phyloP scores from a whole-genome alignment of 2,329 filamentous ascomycete genomes.

The Bisporella sp. region DNA sequence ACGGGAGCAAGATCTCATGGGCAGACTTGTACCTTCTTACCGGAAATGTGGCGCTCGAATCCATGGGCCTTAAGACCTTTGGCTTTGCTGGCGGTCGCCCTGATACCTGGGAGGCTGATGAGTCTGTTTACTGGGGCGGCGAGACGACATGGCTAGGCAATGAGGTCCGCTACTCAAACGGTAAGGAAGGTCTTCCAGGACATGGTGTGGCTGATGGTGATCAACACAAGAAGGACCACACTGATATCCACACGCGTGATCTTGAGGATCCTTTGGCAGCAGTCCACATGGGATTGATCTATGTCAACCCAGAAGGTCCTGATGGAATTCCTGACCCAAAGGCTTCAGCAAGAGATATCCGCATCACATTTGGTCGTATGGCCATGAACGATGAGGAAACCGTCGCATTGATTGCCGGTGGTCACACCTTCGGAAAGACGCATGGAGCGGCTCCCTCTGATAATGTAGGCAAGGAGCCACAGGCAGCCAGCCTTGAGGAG shows the following conservation, averaged over 20 bases:
- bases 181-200: constrained; percentile 18
- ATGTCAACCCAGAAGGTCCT: constrained; percentile 75
- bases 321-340: constrained; percentile 64
- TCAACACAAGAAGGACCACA: constrained; percentile 34
- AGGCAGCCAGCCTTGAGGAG: constrained; percentile 53
- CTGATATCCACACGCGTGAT: constrained; percentile 51
- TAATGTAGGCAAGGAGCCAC: constrained; percentile 62
- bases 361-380: constrained; percentile 70
- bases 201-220: constrained; percentile 36
- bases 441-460: constrained; percentile 62
- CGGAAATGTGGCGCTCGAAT: constrained; percentile 71
- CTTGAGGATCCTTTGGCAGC: constrained; percentile 63
- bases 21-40: constrained; percentile 65
- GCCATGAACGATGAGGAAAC: constrained; percentile 81
- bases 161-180: constrained; percentile 54
- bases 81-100: constrained; percentile 67
- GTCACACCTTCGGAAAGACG: constrained; percentile 75
- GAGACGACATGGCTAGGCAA: constrained; percentile 72
- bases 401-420: constrained; percentile 70
- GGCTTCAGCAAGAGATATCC: constrained; percentile 65
- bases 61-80: constrained; percentile 67
- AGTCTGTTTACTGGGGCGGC: constrained; percentile 71
- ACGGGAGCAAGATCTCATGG: constrained; percentile 78
- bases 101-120: constrained; percentile 70
- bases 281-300: constrained; percentile 71